Conservation (phyloP, 208 protist species). For the Acanthamoeba sp. region DNA sequence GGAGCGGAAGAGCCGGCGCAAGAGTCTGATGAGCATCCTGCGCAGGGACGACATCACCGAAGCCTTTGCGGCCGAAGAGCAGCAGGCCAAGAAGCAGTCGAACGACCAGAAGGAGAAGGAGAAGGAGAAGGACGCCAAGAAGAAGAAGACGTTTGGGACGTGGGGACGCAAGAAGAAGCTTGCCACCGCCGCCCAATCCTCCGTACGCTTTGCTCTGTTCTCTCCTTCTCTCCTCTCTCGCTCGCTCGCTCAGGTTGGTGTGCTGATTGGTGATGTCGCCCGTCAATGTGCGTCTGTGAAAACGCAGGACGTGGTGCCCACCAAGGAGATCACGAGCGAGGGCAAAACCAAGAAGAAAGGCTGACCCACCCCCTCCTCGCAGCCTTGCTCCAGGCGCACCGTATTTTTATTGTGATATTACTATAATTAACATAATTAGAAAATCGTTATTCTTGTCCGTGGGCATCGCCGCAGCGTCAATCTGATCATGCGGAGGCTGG, state of each 20-base stretch:
- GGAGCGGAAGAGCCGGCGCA: not conserved
- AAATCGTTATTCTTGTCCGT: no score
- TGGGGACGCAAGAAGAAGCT: not conserved
- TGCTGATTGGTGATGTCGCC: no score
- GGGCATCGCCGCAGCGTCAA: no score
- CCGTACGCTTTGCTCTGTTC: no score
- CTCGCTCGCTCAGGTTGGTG: no score
- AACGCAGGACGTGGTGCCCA: no score
- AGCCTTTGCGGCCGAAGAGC: not conserved
- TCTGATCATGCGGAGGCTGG: no score
- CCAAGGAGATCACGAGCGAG: not conserved
- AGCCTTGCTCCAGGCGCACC: no score
- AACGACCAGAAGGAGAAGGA: not conserved
- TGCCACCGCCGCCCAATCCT: not conserved
- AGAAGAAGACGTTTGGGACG: not conserved
- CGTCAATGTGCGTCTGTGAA: no score
- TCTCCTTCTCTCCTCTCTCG: no score
- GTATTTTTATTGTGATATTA: no score
- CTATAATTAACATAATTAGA: no score
- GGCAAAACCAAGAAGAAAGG: not conserved
- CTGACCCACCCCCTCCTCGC: not conserved
- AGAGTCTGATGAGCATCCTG: not conserved
- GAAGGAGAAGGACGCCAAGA: not conserved
- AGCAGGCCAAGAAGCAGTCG: not conserved
- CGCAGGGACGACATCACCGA: not conserved